These are phyloP conservation scores for Hanseniaspora vineae DNA, from an alignment of 805 yeast genomes.

Conservation along the genomic window DNA sequence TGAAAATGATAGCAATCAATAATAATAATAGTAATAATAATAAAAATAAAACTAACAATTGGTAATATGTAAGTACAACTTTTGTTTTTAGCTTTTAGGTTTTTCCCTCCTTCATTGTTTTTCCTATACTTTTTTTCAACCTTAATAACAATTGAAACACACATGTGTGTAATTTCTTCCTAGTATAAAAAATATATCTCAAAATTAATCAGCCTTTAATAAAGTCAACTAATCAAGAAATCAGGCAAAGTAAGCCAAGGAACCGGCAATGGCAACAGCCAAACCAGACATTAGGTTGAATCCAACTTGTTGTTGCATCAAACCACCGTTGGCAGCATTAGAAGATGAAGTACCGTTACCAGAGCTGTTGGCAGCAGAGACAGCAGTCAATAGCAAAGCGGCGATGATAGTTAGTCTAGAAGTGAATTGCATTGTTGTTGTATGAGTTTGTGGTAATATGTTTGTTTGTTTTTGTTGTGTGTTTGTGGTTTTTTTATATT, in stretches of 20 bases:
- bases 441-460: slow-evolving; percentile 1
- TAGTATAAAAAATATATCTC: no score
- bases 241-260: background rate
- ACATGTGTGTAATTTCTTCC: no score
- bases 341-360: slow-evolving; percentile 1
- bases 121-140: no score
- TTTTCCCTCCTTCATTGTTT: no score
- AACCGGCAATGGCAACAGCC: slow-evolving; percentile 6
- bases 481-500: background rate
- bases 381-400: slow-evolving; percentile 3
- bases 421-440: slow-evolving; percentile 3
- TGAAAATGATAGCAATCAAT: no score
- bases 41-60: no score
- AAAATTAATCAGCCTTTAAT: no score
- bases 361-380: slow-evolving; percentile 1
- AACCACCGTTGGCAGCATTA: background rate
- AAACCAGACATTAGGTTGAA: slow-evolving; percentile 3
- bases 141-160: no score
- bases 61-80: no score
- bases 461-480: background rate
- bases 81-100: no score
- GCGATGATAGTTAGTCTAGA: slow-evolving; percentile 1
- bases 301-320: background rate
- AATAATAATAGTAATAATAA: no score
- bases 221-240: background rate